phyloP scores from a whole-genome alignment of 2,329 filamentous ascomycete genomes.

The Beauveria sp. region DNA sequence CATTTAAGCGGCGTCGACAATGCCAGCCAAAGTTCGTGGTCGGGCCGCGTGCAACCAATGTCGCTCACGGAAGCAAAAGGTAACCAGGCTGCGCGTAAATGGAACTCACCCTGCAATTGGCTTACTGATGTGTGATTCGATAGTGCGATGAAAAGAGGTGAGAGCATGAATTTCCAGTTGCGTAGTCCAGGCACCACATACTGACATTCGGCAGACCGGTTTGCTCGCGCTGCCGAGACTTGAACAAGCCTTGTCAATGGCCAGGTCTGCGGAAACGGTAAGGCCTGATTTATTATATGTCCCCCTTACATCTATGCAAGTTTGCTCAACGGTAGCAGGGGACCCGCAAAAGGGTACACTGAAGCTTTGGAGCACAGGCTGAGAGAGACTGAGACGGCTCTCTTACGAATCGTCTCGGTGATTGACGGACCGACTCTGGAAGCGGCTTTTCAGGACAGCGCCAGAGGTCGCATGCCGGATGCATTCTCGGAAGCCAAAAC shows the following conservation, averaged over 20 bases:
- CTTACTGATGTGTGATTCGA: neutral
- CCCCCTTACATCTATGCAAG: no score
- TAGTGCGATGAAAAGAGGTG: slow-evolving; percentile 12
- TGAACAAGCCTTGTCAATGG: slow-evolving; percentile 14
- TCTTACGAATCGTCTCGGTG: slow-evolving; percentile 24
- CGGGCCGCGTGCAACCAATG: slow-evolving; percentile 17
- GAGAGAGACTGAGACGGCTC: slow-evolving; percentile 31
- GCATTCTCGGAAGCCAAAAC: neutral
- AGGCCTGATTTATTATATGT: neutral
- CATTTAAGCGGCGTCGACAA: neutral
- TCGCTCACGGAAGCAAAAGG: slow-evolving; percentile 18
- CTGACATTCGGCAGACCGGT: slow-evolving; percentile 8
- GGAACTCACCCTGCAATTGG: neutral
- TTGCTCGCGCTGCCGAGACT: slow-evolving; percentile 12
- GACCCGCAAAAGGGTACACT: slow-evolving; percentile 38
- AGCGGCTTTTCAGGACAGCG: slow-evolving; percentile 6
- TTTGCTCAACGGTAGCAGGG: slow-evolving; percentile 21
- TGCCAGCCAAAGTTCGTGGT: slow-evolving; percentile 11
- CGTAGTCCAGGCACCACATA: no score
- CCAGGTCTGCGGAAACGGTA: slow-evolving; percentile 15
- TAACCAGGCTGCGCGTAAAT: neutral
- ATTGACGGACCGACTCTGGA: neutral
- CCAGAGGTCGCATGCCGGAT: neutral
- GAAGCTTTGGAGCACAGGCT: slow-evolving; percentile 35
- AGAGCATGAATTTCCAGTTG: neutral